Evolutionary conservation across 257 asterid genomes (phyloP), one percentile per base, ranked within the genome.

Genomic region (Dorcoceras hygrometricum): DNA sequence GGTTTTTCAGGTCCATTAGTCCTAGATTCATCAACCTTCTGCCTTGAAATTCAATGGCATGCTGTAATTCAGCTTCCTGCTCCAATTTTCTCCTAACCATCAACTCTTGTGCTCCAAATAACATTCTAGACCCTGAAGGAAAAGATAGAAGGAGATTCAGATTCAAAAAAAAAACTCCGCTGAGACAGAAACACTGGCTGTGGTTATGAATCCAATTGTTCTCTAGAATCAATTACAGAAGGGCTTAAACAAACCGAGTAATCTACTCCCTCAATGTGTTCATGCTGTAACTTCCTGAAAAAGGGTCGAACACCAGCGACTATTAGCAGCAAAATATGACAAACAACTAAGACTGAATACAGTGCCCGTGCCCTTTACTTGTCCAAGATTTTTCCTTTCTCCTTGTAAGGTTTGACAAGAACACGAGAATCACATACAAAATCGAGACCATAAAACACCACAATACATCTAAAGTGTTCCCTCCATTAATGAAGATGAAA

Each of bases 401-500:
- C 98, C 69, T 91, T 91, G 85, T 91, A 91, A 8, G 98, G 98
- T 61, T 91, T 91, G 63, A 91, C 98, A 18, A 91, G 98, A 67
- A 91, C 98, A 0, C 98, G 89, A 12, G 94, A 91, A 77, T 91
- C 98, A 32, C 98, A 91, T 23, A 91, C 94, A 4, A 89, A 91
- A 87, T 18, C 43, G n/a, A 54, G 50, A 51, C 26, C 69, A 75
- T 11, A 57, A 46, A 32, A 16, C 24, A 34, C 59, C 57, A 57
- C 19, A 25, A 55, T 6, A 39, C 18, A 25, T 2, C 11, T 48
- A 50, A 48, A 29, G n/a, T 2, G 34, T 59, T 11, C 25, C 22
- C 9, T 3, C 23, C 16, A 23, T 31, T 48, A 67, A 6, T 7
- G 12, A 54, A n/a, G 32, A 32, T 32, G 43, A 3, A 32, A 32